These are phyloP conservation scores for Penicillium salamii DNA, from an alignment of 495 filamentous ascomycete genomes.

Conservation along the genomic window DNA sequence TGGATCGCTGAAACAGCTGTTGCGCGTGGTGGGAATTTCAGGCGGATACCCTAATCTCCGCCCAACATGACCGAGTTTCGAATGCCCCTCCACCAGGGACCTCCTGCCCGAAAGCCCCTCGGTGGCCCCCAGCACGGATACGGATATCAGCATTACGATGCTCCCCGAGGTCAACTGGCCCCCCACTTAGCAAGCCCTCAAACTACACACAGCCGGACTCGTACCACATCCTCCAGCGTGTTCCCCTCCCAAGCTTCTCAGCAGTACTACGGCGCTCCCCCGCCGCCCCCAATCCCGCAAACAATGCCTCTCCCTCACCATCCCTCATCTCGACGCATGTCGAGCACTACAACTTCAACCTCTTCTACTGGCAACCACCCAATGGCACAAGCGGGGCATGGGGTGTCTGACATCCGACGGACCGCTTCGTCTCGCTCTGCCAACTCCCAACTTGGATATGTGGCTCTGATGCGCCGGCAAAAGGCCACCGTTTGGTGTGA, in stretches of 20 bases:
- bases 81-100: slow-evolving; percentile 36
- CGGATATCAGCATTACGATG: slow-evolving; percentile 33
- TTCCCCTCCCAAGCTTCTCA: slow-evolving; percentile 42
- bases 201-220: slow-evolving; percentile 49
- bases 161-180: slow-evolving; percentile 27
- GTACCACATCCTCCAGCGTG: slow-evolving; percentile 60
- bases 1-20: neutral
- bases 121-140: slow-evolving; percentile 25
- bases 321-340: slow-evolving; percentile 59
- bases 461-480: slow-evolving; percentile 89
- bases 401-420: slow-evolving; percentile 62
- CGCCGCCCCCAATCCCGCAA: slow-evolving; percentile 19
- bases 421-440: slow-evolving; percentile 66
- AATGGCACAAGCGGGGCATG: slow-evolving; percentile 41
- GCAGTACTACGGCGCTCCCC: slow-evolving; percentile 26
- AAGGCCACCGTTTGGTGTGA: slow-evolving; percentile 99
- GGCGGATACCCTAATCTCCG: slow-evolving; percentile 27
- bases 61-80: slow-evolving; percentile 46
- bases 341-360: slow-evolving; percentile 73
- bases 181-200: slow-evolving; percentile 29
- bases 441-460: slow-evolving; percentile 69
- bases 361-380: slow-evolving; percentile 47
- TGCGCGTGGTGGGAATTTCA: slow-evolving; percentile 18
- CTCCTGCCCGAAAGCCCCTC: slow-evolving; percentile 37
- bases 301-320: slow-evolving; percentile 30